phyloP scores from a whole-genome alignment of 2,329 filamentous ascomycete genomes.

The Alternaria brassicae region DNA sequence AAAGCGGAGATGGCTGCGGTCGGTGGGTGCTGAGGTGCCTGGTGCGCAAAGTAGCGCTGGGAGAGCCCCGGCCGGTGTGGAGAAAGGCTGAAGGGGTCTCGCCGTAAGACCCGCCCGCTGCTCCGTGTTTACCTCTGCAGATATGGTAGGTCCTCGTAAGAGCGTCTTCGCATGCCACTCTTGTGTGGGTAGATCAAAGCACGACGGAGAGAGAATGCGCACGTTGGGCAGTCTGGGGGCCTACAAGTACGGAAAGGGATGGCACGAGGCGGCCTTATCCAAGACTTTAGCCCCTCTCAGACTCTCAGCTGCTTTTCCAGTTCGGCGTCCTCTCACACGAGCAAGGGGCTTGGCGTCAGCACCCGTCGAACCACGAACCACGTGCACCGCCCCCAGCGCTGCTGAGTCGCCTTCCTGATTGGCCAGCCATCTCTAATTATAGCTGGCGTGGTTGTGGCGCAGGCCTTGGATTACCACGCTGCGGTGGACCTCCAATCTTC shows the following conservation, averaged over 20 bases:
- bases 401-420: neutral
- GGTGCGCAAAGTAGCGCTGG: slow-evolving; percentile 19
- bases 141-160: neutral
- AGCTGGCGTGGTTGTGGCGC: slow-evolving; percentile 9
- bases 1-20: neutral
- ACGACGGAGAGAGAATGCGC: neutral
- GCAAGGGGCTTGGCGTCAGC: neutral
- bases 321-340: neutral
- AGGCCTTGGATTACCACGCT: neutral
- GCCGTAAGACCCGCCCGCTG: slow-evolving; percentile 11
- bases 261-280: neutral
- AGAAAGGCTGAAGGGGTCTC: slow-evolving; percentile 22
- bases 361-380: neutral
- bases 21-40: slow-evolving; percentile 8
- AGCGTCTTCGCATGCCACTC: slow-evolving; percentile 6
- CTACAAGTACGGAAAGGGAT: neutral
- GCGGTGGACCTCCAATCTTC: slow-evolving; percentile 11
- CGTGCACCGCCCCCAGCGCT: slow-evolving; percentile 5
- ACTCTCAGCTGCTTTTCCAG: neutral
- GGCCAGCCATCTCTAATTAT: neutral
- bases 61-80: slow-evolving; percentile 19
- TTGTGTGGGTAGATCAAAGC: neutral
- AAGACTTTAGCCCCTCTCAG: neutral
- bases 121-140: slow-evolving; percentile 7
- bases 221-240: neutral